phyloP scores from a whole-genome alignment of 1,284 basidiomycete species.

The Melanopsichium pennsylvanicum region DNA sequence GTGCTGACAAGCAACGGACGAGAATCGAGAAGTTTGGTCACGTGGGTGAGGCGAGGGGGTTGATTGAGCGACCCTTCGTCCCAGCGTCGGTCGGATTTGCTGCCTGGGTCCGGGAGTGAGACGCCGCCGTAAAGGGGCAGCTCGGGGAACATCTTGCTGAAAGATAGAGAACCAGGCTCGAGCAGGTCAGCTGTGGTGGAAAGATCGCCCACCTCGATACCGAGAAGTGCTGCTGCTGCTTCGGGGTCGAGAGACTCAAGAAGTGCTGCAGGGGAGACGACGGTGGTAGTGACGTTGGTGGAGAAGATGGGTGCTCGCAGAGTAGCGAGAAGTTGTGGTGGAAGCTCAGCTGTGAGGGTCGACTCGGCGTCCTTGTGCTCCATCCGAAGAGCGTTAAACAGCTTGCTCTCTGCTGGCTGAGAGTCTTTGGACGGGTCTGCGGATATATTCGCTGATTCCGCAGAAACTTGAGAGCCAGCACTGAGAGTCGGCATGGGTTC shows the following conservation, averaged over 20 bases:
- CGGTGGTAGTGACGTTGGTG: slow-evolving; percentile 51
- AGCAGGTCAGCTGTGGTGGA: slow-evolving; percentile 41
- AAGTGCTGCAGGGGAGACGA: slow-evolving; percentile 54
- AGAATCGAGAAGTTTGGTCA: slow-evolving; percentile 70
- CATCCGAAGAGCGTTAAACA: slow-evolving; percentile 20
- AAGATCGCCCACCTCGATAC: slow-evolving; percentile 43
- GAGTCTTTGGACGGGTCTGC: neutral
- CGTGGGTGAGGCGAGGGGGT: slow-evolving; percentile 67
- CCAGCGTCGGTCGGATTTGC: slow-evolving; percentile 68
- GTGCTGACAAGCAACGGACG: slow-evolving; percentile 71
- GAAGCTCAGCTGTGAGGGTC: slow-evolving; percentile 56
- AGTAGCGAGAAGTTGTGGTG: slow-evolving; percentile 52
- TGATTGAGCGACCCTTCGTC: slow-evolving; percentile 66
- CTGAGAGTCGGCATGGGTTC: slow-evolving; percentile 45
- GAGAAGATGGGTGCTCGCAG: slow-evolving; percentile 62
- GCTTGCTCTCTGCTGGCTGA: slow-evolving; percentile 1
- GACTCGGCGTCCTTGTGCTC: slow-evolving; percentile 40
- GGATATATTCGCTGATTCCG: neutral
- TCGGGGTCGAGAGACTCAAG: slow-evolving; percentile 53
- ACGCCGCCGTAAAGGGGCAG: slow-evolving; percentile 67
- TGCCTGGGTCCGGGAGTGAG: slow-evolving; percentile 34
- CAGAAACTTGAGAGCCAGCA: neutral
- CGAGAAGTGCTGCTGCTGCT: slow-evolving; percentile 51
- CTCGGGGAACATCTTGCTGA: slow-evolving; percentile 68
- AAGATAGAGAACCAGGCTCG: slow-evolving; percentile 42